Evolutionary conservation across 108 stramenopile genomes (phyloP).

Genomic region (Skeletonema menzelii): DNA sequence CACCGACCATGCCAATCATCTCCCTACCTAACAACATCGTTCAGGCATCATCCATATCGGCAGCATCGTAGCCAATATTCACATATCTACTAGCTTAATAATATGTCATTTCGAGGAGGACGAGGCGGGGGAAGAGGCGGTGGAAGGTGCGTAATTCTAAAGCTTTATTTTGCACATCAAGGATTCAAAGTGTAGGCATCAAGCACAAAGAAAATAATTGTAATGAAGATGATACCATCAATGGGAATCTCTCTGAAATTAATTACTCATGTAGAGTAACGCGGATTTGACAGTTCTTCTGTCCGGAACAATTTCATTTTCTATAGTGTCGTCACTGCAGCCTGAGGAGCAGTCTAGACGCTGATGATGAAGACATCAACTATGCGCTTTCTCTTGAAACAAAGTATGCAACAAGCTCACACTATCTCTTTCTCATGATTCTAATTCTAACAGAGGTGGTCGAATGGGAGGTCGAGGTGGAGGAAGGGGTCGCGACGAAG

Average conservation of each 20-base stretch:
- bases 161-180: background rate
- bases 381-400: background rate
- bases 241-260: constrained; percentile 7
- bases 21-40: background rate
- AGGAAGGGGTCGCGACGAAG: constrained; percentile 68
- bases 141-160: constrained; percentile 11
- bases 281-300: constrained; percentile 1
- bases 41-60: background rate
- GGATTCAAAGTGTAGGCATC: background rate
- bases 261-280: background rate
- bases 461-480: constrained; percentile 20
- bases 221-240: background rate
- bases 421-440: background rate
- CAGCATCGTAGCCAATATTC: background rate
- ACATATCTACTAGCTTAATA: background rate
- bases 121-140: constrained; percentile 33
- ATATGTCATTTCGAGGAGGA: constrained; percentile 23
- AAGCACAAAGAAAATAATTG: background rate
- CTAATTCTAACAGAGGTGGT: constrained; percentile 2
- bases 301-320: constrained; percentile 1
- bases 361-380: background rate
- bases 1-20: background rate
- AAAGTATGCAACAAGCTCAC: background rate
- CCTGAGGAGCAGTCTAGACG: too few relatives aligned
- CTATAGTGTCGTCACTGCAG: background rate